These are phyloP conservation scores for Scheffersomyces spartinae DNA, from an alignment of 805 yeast species.

Conservation along the genomic window DNA sequence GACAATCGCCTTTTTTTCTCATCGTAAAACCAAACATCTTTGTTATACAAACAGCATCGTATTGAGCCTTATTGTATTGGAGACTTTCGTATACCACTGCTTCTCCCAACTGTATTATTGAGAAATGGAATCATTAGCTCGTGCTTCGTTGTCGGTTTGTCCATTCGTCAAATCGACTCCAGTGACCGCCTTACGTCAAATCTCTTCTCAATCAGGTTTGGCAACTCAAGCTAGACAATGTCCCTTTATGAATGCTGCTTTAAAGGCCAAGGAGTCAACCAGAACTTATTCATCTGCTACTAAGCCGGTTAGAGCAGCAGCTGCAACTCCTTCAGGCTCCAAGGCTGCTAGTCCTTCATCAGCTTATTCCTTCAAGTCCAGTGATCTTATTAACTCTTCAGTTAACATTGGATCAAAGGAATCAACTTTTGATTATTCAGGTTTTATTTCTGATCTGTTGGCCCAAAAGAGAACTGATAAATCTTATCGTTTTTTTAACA, in stretches of 20 bases:
- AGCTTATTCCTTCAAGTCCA: too few relatives aligned
- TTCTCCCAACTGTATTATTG: background rate
- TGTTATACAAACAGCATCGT: too few relatives aligned
- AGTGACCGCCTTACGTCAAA: slow-evolving; percentile 44
- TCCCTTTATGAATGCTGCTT: slow-evolving; percentile 86
- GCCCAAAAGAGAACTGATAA: slow-evolving; percentile 71
- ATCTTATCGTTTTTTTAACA: slow-evolving; percentile 93
- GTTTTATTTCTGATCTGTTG: slow-evolving; percentile 56
- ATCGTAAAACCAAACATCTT: too few relatives aligned
- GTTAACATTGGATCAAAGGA: slow-evolving; percentile 33
- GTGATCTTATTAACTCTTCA: too few relatives aligned
- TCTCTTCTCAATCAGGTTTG: slow-evolving; percentile 36
- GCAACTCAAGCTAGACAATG: slow-evolving; percentile 57
- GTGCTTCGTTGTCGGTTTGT: slow-evolving; percentile 68
- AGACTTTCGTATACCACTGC: too few relatives aligned
- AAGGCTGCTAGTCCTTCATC: slow-evolving; percentile 17
- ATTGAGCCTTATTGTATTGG: too few relatives aligned
- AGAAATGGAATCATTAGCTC: slow-evolving; percentile 67
- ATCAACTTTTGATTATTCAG: slow-evolving; percentile 55
- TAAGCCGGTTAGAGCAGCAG: slow-evolving; percentile 30
- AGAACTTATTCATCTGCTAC: slow-evolving; percentile 38
- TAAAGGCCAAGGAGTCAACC: slow-evolving; percentile 29
- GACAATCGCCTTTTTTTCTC: too few relatives aligned
- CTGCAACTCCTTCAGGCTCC: slow-evolving; percentile 20
- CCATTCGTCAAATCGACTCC: slow-evolving; percentile 68